phyloP scores from a whole-genome alignment of 768 basidiomycete species.

The Harrya chromipes region DNA sequence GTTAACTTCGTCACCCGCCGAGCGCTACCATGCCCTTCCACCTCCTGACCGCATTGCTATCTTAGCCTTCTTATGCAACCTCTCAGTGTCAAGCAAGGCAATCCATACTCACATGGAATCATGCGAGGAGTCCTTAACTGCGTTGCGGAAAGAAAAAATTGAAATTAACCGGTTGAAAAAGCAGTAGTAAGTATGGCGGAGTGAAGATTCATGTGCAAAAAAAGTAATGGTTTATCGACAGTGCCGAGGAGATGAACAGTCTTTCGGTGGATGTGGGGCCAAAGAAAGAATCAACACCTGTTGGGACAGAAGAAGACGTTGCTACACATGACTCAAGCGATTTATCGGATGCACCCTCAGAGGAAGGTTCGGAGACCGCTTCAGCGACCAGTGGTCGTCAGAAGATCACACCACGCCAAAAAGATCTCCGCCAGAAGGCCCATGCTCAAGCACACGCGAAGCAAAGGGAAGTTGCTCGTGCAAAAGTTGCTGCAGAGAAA shows the following conservation, averaged over 20 bases:
- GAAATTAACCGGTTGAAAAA: slow-evolving; percentile 91
- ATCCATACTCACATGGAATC: slow-evolving; percentile 88
- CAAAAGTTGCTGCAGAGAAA: slow-evolving; percentile 76
- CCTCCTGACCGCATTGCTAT: slow-evolving; percentile 81
- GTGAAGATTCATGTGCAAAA: slow-evolving; percentile 7
- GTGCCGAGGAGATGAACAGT: slow-evolving; percentile 70
- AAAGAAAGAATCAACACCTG: slow-evolving; percentile 45
- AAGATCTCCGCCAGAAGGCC: slow-evolving; percentile 50
- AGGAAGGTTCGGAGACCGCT: slow-evolving; percentile 59
- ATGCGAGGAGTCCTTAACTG: slow-evolving; percentile 86
- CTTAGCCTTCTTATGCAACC: slow-evolving; percentile 83
- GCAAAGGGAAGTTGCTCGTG: slow-evolving; percentile 75
- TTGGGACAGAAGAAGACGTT: slow-evolving; percentile 50
- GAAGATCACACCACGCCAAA: slow-evolving; percentile 49
- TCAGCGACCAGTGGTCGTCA: slow-evolving; percentile 39
- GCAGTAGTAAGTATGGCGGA: slow-evolving; percentile 62
- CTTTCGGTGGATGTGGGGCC: slow-evolving; percentile 51
- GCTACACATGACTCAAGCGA: slow-evolving; percentile 67
- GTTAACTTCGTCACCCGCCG: slow-evolving; percentile 51
- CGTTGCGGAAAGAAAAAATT: slow-evolving; percentile 91
- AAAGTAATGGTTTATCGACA: slow-evolving; percentile 29
- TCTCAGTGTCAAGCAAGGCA: slow-evolving; percentile 86
- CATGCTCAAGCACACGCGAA: slow-evolving; percentile 63
- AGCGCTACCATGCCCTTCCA: slow-evolving; percentile 72
- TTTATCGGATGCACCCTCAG: slow-evolving; percentile 65